phyloP scores from a whole-genome alignment of 1,284 basidiomycete genomes.

The Cryptococcus sp. region DNA sequence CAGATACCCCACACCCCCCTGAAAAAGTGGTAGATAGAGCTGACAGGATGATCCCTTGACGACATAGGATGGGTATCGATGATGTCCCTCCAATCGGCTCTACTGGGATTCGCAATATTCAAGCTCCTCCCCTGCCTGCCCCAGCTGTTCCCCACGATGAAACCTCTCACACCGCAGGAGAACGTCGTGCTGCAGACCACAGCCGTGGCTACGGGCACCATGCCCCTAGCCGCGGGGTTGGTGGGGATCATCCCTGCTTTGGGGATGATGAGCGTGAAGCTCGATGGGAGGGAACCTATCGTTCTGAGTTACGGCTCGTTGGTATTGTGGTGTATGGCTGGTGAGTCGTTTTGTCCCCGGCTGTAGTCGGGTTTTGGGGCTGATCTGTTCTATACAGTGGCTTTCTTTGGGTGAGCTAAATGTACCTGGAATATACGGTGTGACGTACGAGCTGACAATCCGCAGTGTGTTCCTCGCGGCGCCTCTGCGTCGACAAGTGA shows the following conservation, averaged over 20 bases:
- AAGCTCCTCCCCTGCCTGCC: conserved; percentile 62
- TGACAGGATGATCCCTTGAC: background rate
- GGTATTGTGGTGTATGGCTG: conserved; percentile 65
- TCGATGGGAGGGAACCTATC: conserved; percentile 76
- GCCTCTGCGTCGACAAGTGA: conserved; percentile 90
- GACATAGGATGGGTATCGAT: conserved; percentile 54
- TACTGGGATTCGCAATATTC: conserved; percentile 88
- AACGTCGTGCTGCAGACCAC: conserved; percentile 94
- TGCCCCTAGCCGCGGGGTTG: conserved; percentile 91
- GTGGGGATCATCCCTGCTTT: conserved; percentile 93
- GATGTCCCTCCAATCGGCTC: conserved; percentile 93
- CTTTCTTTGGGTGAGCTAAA: conserved; percentile 78
- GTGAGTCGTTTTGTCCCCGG: background rate
- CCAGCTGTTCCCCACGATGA: conserved; percentile 40
- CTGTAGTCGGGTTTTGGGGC: background rate
- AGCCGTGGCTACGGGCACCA: conserved; percentile 80
- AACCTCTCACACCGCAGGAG: conserved; percentile 76
- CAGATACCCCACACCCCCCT: background rate
- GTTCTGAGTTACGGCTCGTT: conserved; percentile 69
- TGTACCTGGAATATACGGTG: background rate
- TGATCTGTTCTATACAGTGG: no score
- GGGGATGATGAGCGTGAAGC: conserved; percentile 68
- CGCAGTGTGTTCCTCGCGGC: conserved; percentile 87
- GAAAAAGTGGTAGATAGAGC: background rate
- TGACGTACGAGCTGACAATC: conserved; percentile 1